Evolutionary conservation across 2,329 filamentous ascomycete species (phyloP), one percentile per base, ranked within the genome.

Genomic region (Aphanoascus verrucosus): DNA sequence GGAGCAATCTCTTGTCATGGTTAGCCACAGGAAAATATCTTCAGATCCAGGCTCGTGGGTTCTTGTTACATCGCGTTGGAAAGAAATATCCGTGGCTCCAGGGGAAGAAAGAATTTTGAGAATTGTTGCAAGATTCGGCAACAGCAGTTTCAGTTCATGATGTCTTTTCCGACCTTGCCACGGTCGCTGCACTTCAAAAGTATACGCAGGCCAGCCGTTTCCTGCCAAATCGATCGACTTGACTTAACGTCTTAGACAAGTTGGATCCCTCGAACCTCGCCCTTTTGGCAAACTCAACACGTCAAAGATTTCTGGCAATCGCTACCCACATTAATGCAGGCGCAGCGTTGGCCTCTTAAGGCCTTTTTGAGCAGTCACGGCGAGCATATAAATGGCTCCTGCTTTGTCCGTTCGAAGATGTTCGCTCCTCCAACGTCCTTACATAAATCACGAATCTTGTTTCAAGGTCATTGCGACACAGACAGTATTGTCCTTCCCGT

Each of bases 381-480:
- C 17, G 17, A 9, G 11, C 20, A 20, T 31, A 41, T 34, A 20
- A 47, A 20, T 42, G 11, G 9, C 48, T 40, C 14, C 19, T 41
- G 48, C 48, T 50, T 50, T 43, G 38, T 50, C 7, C n/a, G 17
- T 14, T 38, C 4, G 28, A 42, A 32, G 48, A n/a, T 15, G 7
- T 42, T 32, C n/a, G 38, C 48, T 50, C n/a, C 42, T 42, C 37
- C 41, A 50, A 50, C 38, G 38, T 17, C n/a, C 8, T 15, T 43
- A 20, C 38, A 50, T 42, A 23, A 34, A 12, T 11, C 11, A 23
- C 28, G 31, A 50, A 42, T 50, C 37, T 50, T 34, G 31, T 23
- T 34, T 34, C 38, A 49, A 42, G 42, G 23, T 34, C 48, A 50
- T 42, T 42, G 48, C 48, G 23, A 50, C 48, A 50, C 48, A 50